Base-by-base conservation (phyloP, 495 filamentous ascomycete species). In the Pseudotulostoma volvatum region DNA sequence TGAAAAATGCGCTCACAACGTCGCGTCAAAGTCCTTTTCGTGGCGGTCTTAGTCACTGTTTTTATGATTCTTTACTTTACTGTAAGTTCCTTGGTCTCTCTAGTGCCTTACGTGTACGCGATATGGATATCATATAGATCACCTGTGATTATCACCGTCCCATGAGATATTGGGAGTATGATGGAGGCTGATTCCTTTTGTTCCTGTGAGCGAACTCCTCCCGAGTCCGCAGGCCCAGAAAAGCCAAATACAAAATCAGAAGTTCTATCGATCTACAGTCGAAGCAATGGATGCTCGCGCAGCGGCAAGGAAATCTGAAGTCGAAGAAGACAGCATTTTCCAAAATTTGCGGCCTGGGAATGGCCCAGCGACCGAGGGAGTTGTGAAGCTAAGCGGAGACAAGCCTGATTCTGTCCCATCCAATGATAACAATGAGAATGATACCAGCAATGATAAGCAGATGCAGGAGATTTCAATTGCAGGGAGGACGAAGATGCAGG, bases 1-100 rank as follows among this genome's bases (percentile, higher is more conserved):
- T n/a, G n/a, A n/a, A 64, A 34, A 32, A 87, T 92, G 83, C 73
- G 76, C 48, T 82, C 81, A 1, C 67, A 68, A 48, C 71, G 84
- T 41, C 74, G 81, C 38, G 42, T 82, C 31, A 74, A 73, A 38
- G 54, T 74, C 28, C 52, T 80, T 18, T 61, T 64, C 36, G 60
- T 81, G 52, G 53, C 70, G 20, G 56, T 75, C 36, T 46, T 83
- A 40, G 61, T 68, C 40, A 55, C 65, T 33, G 49, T 81, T 30
- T 56, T 80, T 39, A 57, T 70, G 40, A 60, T 73, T 15, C 61
- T 82, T 33, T 82, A 82, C 55, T 68, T 76, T 47, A 74, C 74
- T 46, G 69, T 73, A 56, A 28, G 50, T 46, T 17, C 15, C 32
- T 15, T 13, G 5, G 31, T 19, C 18, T 13, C 7, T 34, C n/a